phyloP scores from a whole-genome alignment of 306 rosid species.

The Cicer cuneatum region DNA sequence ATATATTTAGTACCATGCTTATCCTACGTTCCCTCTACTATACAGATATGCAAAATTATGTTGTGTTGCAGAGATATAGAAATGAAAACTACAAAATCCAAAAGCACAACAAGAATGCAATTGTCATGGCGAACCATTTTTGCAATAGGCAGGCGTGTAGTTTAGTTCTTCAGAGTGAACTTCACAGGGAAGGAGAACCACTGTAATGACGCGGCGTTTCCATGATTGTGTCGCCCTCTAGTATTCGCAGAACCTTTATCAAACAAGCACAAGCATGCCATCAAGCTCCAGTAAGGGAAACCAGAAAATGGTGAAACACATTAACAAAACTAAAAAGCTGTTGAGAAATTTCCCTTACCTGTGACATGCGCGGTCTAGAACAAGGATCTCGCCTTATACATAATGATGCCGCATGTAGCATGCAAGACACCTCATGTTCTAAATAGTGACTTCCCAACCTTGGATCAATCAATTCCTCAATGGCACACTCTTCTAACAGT shows the following conservation, averaged over 20 bases:
- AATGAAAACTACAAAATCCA: conserved; percentile 34
- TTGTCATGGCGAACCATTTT: conserved; percentile 45
- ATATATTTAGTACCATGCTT: background rate
- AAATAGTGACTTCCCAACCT: conserved; percentile 71
- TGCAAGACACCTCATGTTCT: conserved; percentile 88
- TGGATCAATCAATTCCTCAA: conserved; percentile 89
- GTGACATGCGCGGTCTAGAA: conserved; percentile 97
- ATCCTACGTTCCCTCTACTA: conserved; percentile 52
- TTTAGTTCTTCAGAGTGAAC: conserved; percentile 49
- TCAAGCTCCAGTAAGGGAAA: conserved; percentile 19
- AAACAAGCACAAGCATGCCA: conserved; percentile 12
- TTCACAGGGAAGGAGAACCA: conserved; percentile 48
- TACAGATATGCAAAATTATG: conserved; percentile 63
- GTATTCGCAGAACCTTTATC: conserved; percentile 78
- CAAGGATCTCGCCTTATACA: conserved; percentile 92
- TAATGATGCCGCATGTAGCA: conserved; percentile 90
- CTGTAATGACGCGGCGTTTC: conserved; percentile 54
- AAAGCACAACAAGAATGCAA: conserved; percentile 31
- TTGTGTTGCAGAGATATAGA: conserved; percentile 43
- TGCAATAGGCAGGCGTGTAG: conserved; percentile 52
- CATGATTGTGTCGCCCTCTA: conserved; percentile 83
- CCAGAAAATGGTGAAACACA: conserved; percentile 15
- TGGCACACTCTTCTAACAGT: conserved; percentile 69
- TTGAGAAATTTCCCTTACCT: conserved; percentile 51
- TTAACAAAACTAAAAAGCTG: background rate